phyloP scores from a whole-genome alignment of 345 rosid species.

The Triadica sebifera region DNA sequence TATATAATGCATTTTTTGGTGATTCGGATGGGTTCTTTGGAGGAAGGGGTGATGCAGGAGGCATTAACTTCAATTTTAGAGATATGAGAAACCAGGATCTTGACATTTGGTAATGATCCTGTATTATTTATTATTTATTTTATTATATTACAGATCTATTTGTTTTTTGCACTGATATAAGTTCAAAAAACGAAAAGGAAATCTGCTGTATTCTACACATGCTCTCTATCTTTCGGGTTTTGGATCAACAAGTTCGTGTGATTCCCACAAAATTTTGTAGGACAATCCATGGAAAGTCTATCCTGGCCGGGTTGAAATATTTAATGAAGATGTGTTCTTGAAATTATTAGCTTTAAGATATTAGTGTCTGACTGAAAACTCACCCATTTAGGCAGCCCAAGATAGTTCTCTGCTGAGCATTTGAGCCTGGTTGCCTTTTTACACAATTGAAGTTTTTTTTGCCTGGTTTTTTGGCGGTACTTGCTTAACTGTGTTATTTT shows the following conservation, averaged over 20 bases:
- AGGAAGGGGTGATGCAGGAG: constrained; percentile 52
- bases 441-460: not conserved
- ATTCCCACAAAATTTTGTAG: not conserved
- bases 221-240: not conserved
- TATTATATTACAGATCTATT: not conserved
- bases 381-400: too few species aligned
- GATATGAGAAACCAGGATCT: constrained; percentile 51
- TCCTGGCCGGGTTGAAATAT: not conserved
- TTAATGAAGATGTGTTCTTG: not conserved
- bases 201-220: not conserved
- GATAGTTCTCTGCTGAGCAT: not conserved
- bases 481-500: too few species aligned
- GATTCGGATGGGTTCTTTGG: constrained; percentile 69
- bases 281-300: not conserved
- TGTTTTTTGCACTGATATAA: not conserved
- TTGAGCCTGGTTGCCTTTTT: not conserved
- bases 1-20: constrained; percentile 80
- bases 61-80: constrained; percentile 54
- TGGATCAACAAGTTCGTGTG: not conserved
- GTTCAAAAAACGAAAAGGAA: not conserved
- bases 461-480: too few species aligned
- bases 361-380: too few species aligned
- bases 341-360: constrained; percentile 1
- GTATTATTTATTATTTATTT: not conserved
- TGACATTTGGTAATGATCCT: constrained; percentile 62